These are phyloP conservation scores for Aurantiochytrium sp. DNA, from an alignment of 108 stramenopile species.

Conservation along the genomic window DNA sequence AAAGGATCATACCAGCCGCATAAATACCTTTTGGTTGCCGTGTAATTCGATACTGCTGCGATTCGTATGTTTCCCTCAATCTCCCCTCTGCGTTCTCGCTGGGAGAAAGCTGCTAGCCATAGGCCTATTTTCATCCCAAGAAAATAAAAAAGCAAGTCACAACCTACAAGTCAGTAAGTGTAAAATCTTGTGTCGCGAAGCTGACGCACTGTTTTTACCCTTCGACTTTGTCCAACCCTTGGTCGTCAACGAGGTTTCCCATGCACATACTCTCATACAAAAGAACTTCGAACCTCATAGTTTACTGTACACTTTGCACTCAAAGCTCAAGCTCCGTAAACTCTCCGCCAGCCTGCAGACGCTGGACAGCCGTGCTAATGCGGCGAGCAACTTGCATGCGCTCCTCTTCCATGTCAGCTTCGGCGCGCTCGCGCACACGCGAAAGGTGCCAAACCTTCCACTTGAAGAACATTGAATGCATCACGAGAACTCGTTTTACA, in stretches of 20 bases:
- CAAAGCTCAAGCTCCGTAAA: not conserved
- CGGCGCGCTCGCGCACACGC: not conserved
- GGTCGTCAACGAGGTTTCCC: not conserved
- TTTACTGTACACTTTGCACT: not conserved
- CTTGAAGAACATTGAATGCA: slow-evolving; percentile 18
- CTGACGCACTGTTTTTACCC: no score
- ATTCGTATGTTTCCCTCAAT: no score
- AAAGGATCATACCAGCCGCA: no score
- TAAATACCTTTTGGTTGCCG: no score
- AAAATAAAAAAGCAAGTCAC: no score
- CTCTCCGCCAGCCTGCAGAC: not conserved
- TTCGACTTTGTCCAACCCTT: no score
- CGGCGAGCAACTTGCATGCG: not conserved
- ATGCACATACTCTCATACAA: not conserved
- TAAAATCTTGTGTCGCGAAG: no score
- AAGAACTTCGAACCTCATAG: not conserved
- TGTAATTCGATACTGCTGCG: no score
- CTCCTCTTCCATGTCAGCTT: not conserved
- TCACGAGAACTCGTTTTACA: not conserved
- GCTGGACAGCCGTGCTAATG: not conserved
- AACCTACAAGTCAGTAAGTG: no score
- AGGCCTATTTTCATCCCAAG: no score
- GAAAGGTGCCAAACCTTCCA: slow-evolving; percentile 6
- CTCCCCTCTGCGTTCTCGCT: no score
- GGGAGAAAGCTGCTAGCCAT: no score